Base-by-base conservation (phyloP, 169 alveolate genomes). In the Plasmodium vinckei region DNA sequence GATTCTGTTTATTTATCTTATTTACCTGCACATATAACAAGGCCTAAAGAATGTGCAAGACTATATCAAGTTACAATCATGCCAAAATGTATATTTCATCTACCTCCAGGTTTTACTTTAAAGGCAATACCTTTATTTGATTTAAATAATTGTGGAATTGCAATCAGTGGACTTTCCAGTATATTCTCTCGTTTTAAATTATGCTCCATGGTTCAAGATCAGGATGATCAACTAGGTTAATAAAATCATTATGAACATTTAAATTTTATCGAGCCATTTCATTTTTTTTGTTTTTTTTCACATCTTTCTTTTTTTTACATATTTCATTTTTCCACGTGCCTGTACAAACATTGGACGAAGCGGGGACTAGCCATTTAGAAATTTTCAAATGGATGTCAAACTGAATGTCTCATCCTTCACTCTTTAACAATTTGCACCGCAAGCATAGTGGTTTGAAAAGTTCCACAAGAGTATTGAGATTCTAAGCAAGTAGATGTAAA, bases 21-120 rank as follows among this genome's bases (percentile, higher is more conserved):
- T 46, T 64, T 93, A 46, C 96, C 96, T 42, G 87, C 91, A 1
- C 96, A 93, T 72, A 53, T 91, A 51, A 92, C 87, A 47, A 72
- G 95, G 10, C 95, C 95, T 3, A 72, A 87, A 42, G 96, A 93
- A 54, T 75, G 64, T 67, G 61, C 64, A 25, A 64, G 77, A 7
- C 27, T 75, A 42, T 75, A 75, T 49, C 88, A 75, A 75, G 91
- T 84, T 7, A 67, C 82, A 21, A 21, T 21, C 25, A 21, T 21
- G 25, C 25, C 25, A 1, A 21, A 64, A 51, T 65, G 91, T 67
- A 84, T 84, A 46, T 84, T 84, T 27, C 91, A 84, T 71, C n/a
- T 84, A 5, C 91, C 91, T 0, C 91, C 91, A 0, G 91, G 91
- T 15, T 72, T 71, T 23, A 84, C 91, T 5, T 59, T 84, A 12